Percentiles rank a stretch among this genome's conserved stretches.
These are phyloP conservation scores for Penicillium ucsense DNA, from an alignment of 495 filamentous ascomycete species.

Conservation along the genomic window DNA sequence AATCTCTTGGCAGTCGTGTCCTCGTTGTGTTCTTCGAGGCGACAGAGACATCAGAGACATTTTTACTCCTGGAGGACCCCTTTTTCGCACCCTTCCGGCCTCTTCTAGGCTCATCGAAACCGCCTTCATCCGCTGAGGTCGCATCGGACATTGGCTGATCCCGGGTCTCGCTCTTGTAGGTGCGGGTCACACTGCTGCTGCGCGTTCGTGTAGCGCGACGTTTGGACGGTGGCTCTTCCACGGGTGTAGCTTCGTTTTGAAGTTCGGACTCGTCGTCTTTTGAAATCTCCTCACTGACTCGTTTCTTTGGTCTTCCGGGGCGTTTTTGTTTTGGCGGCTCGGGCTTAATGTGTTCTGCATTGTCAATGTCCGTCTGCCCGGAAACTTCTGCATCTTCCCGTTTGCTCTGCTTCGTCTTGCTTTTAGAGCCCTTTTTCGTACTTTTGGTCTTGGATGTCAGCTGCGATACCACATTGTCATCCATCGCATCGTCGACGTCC, in stretches of 20 bases:
- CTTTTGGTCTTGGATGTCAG: slow-evolving; percentile 41
- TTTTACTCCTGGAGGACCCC: slow-evolving; percentile 34
- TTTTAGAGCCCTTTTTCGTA: slow-evolving; percentile 39
- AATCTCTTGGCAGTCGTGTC: slow-evolving; percentile 41
- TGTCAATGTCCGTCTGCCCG: slow-evolving; percentile 23
- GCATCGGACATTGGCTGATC: slow-evolving; percentile 17
- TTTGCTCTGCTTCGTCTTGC: slow-evolving; percentile 41
- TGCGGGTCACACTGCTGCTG: slow-evolving; percentile 26
- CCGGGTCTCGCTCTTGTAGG: slow-evolving; percentile 8
- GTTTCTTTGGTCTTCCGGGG: slow-evolving; percentile 49
- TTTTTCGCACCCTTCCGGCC: slow-evolving; percentile 35
- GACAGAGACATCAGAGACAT: slow-evolving; percentile 43
- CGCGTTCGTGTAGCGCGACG: slow-evolving; percentile 51
- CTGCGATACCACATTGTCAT: slow-evolving; percentile 58
- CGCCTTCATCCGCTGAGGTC: slow-evolving; percentile 12
- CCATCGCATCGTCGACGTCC: slow-evolving; percentile 46
- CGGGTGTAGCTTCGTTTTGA: slow-evolving; percentile 23
- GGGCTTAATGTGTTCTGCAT: slow-evolving; percentile 15
- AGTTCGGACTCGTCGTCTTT: slow-evolving; percentile 27
- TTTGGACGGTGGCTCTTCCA: slow-evolving; percentile 51
- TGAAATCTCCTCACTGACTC: slow-evolving; percentile 51
- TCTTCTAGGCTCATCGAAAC: slow-evolving; percentile 24
- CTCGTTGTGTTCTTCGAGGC: slow-evolving; percentile 30
- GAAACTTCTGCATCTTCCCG: slow-evolving; percentile 51
- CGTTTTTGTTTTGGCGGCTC: slow-evolving; percentile 35